Evolutionary conservation across 768 basidiomycete species (phyloP).

Genomic region (Mycena pura): DNA sequence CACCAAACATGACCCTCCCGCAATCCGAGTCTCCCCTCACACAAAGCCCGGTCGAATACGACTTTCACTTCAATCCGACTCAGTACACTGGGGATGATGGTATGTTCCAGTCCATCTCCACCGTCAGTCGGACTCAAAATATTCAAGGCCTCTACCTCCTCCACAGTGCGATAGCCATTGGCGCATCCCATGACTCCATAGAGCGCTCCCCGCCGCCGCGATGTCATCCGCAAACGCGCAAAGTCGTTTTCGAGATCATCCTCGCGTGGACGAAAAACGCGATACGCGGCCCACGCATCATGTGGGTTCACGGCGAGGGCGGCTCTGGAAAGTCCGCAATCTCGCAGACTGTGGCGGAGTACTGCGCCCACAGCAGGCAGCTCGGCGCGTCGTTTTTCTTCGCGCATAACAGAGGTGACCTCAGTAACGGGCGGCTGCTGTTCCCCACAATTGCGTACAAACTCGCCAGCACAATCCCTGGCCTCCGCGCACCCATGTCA

Average conservation of each 20-base stretch:
- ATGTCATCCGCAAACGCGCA: conserved; percentile 28
- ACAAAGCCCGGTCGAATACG: neutral
- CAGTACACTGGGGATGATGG: conserved; percentile 20
- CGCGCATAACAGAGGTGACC: conserved; percentile 14
- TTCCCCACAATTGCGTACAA: conserved; percentile 28
- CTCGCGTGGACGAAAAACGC: conserved; percentile 22
- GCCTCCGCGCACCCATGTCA: conserved; percentile 29
- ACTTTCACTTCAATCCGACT: neutral
- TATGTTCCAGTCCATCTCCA: neutral
- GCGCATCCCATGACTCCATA: conserved; percentile 25
- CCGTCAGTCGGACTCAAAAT: neutral
- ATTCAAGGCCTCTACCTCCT: conserved; percentile 19
- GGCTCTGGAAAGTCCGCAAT: conserved; percentile 21
- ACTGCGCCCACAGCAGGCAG: conserved; percentile 24
- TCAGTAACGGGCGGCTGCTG: conserved; percentile 14
- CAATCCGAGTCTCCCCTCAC: neutral
- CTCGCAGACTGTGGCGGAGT: conserved; percentile 25
- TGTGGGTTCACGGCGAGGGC: conserved; percentile 26
- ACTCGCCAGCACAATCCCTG: conserved; percentile 27
- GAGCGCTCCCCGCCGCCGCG: conserved; percentile 26
- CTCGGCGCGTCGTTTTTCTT: conserved; percentile 30
- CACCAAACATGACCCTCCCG: neutral
- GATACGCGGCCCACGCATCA: conserved; percentile 5
- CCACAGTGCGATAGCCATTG: conserved; percentile 26
- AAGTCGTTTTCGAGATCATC: conserved; percentile 24